Evolutionary conservation across 164 flowering plant species (phyloP).

Genomic region (Protea cynaroides): DNA sequence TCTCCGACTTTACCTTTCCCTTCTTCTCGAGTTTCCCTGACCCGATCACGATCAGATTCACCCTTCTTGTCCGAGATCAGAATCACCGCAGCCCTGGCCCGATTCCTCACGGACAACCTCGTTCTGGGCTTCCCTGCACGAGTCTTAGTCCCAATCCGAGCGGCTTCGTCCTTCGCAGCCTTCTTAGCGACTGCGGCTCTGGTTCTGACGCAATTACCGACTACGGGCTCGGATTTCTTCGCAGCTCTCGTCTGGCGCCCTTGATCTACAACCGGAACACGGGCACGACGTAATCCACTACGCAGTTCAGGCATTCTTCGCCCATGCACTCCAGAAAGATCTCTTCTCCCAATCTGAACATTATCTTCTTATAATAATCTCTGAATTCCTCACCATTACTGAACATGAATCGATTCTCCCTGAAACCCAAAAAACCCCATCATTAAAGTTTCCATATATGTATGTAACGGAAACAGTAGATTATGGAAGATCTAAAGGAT

Average conservation of each 20-base stretch:
- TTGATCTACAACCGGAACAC: slow-evolving; percentile 30
- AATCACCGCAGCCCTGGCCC: slow-evolving; percentile 10
- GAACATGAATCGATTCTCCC: neutral
- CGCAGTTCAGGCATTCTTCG: slow-evolving; percentile 70
- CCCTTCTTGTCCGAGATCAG: slow-evolving; percentile 11
- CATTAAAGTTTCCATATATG: neutral
- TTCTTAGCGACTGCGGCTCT: slow-evolving; percentile 56
- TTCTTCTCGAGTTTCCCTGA: slow-evolving; percentile 11
- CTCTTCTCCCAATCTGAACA: slow-evolving; percentile 24
- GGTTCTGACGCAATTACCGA: slow-evolving; percentile 35
- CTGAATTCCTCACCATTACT: slow-evolving; percentile 12
- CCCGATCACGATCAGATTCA: slow-evolving; percentile 6
- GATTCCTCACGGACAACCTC: slow-evolving; percentile 21
- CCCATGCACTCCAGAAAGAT: slow-evolving; percentile 41
- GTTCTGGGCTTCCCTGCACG: slow-evolving; percentile 18
- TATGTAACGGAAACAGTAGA: neutral
- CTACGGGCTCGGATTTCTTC: slow-evolving; percentile 28
- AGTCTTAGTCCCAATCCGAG: slow-evolving; percentile 2
- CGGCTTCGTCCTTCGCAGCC: slow-evolving; percentile 9
- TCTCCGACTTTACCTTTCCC: slow-evolving; percentile 8
- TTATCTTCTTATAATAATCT: slow-evolving; percentile 27
- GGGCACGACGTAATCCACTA: slow-evolving; percentile 52
- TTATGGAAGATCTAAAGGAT: too few species aligned
- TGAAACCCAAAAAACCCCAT: neutral
- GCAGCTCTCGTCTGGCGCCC: slow-evolving; percentile 12